Evolutionary conservation across 306 rosid genomes (phyloP).

Genomic region (Begonia loranthoides): DNA sequence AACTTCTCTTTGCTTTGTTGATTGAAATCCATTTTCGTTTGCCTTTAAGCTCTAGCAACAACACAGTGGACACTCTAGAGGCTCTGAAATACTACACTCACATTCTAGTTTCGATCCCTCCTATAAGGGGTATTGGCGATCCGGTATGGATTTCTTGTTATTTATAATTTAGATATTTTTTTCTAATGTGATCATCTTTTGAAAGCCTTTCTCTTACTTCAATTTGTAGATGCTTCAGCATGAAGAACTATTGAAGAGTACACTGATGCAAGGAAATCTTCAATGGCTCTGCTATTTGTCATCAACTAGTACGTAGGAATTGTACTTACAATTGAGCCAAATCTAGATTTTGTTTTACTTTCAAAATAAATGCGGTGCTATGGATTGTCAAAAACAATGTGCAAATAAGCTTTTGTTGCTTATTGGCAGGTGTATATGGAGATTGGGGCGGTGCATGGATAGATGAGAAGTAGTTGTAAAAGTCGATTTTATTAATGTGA

Average conservation of each 20-base stretch:
- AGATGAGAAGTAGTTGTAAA: constrained; percentile 55
- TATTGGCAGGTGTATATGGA: constrained; percentile 69
- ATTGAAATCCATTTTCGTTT: too few relatives aligned
- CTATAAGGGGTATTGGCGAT: constrained; percentile 43
- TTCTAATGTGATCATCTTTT: constrained; percentile 4
- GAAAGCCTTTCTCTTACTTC: constrained; percentile 1
- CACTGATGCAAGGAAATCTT: constrained; percentile 38
- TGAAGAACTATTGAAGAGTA: constrained; percentile 42
- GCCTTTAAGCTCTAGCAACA: too few relatives aligned
- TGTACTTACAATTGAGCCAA: background rate
- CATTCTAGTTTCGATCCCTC: constrained; percentile 67
- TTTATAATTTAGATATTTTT: background rate
- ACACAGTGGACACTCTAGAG: constrained; percentile 31
- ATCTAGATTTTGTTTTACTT: background rate
- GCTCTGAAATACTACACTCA: constrained; percentile 53
- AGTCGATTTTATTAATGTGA: too few relatives aligned
- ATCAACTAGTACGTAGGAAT: constrained; percentile 50
- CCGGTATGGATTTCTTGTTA: constrained; percentile 29
- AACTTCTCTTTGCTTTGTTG: constrained; percentile 7
- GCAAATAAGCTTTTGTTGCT: constrained; percentile 1
- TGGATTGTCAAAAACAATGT: background rate
- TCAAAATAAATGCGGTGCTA: too few relatives aligned
- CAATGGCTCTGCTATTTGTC: constrained; percentile 79
- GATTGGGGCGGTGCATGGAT: constrained; percentile 59
- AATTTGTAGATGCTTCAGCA: constrained; percentile 53